Evolutionary conservation across 768 basidiomycete species (phyloP).

Genomic region (Psilocybe cyanescens): DNA sequence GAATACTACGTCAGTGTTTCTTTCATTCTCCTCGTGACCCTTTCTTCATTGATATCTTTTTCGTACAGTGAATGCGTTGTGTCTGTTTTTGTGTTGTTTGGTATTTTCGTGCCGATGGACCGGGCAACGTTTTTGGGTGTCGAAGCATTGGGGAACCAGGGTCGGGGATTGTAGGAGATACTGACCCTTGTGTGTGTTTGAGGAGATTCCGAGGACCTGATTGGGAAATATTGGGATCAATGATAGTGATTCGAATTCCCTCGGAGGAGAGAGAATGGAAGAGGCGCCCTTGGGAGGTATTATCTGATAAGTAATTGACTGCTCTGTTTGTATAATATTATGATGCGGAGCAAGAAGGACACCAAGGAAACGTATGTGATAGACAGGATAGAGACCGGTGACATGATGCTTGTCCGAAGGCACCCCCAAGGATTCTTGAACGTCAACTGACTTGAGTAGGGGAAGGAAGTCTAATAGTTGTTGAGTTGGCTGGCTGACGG

Average conservation of each 20-base stretch:
- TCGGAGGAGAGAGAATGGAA: not conserved
- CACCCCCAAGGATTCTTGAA: not conserved
- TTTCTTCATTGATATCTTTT: slow-evolving; percentile 1
- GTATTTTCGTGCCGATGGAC: not conserved
- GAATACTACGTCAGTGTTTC: slow-evolving; percentile 82
- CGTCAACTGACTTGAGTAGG: not conserved
- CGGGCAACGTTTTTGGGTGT: not conserved
- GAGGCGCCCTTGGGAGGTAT: not conserved
- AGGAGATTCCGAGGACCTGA: not conserved
- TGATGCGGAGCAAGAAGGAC: not conserved
- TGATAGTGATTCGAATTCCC: not conserved
- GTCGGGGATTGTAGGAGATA: not conserved
- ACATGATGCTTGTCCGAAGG: not conserved
- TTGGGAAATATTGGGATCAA: not conserved
- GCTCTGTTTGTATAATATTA: not conserved
- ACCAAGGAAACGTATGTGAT: not conserved
- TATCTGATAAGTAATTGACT: slow-evolving; percentile 2
- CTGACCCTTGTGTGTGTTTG: not conserved
- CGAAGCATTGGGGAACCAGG: not conserved
- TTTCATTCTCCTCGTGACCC: slow-evolving; percentile 13
- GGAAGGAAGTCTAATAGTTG: too few species aligned
- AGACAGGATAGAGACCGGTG: not conserved
- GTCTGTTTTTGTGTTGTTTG: not conserved
- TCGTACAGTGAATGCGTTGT: not conserved
- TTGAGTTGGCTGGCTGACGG: too few species aligned